Evolutionary conservation across 371 early-diverging fungal genomes (phyloP), one percentile per base, ranked within the genome.

Genomic region (Mucor racemosus): DNA sequence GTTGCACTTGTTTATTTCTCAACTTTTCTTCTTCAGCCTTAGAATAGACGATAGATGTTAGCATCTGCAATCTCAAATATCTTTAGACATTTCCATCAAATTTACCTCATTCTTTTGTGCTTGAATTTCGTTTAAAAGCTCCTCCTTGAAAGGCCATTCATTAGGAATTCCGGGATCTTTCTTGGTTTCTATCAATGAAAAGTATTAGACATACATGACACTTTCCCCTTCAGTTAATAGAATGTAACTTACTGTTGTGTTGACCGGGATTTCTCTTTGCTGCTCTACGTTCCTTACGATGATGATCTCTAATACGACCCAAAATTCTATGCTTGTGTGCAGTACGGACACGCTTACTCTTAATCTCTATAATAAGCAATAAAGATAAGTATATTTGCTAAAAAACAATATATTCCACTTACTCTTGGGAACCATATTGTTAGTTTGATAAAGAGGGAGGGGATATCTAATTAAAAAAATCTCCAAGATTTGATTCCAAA

Each of bases 331-430:
- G 92, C 70, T 85, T 81, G 74, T 84, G 86, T 58, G 85, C 76
- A 35, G 88, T 84, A 58, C 88, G 73, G 48, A 84, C 71, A 67
- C 95, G 88, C 83, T 95, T 95, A 72, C 90, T 90, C 87, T 90
- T 59, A 15, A 46, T 54, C 62, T 81, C 62, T 68, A 55, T 35
- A 7, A 33, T 33, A 7, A 40, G 11, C 17, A 19, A 19, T 34
- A 55, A 15, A 34, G 31, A 21, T 11, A 50, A 11, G 11, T n/a
- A 21, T 50, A 33, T 33, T n/a, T 48, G 8, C 31, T 35, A 14
- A 35, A 8, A 4, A 35, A 8, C 5, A 3, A 13, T 33, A 55
- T 35, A 6, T 15, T 35, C 7, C 17, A 58, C 66, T 58, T 65
- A 70, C 70, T 70, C 59, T 69, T 69, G 21, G 69, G 65, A 31